phyloP scores from a whole-genome alignment of 148 eudicot genomes.

The Selenicereus undatus region DNA sequence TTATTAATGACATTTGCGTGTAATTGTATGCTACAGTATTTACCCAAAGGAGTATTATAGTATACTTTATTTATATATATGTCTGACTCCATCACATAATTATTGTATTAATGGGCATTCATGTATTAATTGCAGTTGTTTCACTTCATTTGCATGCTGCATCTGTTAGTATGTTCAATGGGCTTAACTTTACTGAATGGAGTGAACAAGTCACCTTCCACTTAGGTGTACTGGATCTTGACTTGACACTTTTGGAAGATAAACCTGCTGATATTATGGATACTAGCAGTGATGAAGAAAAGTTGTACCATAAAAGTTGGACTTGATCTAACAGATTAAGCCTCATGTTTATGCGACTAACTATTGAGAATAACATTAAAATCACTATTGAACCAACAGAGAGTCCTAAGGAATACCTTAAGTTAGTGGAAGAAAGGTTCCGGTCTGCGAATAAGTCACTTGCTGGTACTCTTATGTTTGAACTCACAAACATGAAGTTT shows the following conservation, averaged over 20 bases:
- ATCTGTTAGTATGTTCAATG: slow-evolving; percentile 5
- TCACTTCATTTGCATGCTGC: neutral
- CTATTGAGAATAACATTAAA: neutral
- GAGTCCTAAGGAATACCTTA: neutral
- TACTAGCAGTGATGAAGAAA: neutral
- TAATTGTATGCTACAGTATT: neutral
- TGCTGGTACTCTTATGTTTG: slow-evolving; percentile 13
- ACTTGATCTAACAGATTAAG: neutral
- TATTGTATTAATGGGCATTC: neutral
- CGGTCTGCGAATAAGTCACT: slow-evolving; percentile 13
- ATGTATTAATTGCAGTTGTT: neutral
- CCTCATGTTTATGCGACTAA: slow-evolving; percentile 2
- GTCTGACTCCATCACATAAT: neutral
- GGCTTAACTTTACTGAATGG: neutral
- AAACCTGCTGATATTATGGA: neutral
- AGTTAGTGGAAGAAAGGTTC: slow-evolving; percentile 11
- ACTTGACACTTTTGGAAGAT: neutral
- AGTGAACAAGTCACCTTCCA: neutral
- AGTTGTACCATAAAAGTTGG: neutral
- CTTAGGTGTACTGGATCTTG: neutral
- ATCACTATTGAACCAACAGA: neutral
- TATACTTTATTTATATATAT: neutral
- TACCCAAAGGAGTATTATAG: neutral
- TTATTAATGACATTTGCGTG: neutral
- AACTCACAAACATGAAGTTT: slow-evolving; percentile 18